phyloP scores from a whole-genome alignment of 805 yeast species.

The Ogataea methanolica region DNA sequence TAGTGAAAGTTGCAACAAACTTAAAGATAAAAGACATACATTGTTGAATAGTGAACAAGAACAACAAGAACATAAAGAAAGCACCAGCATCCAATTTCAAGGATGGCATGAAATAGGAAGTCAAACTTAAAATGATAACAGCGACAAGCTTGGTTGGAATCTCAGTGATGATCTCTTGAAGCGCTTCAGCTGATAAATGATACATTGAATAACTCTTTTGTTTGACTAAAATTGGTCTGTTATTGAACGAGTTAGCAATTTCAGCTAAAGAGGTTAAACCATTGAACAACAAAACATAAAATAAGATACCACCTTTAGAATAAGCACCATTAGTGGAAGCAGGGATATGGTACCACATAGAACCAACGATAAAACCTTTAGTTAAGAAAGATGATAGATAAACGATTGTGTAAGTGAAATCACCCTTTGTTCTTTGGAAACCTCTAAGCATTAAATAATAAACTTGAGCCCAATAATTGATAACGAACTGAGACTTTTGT shows the following conservation, averaged over 20 bases:
- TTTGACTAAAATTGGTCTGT: slow-evolving; percentile 58
- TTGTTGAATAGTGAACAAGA: slow-evolving; percentile 37
- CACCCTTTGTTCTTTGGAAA: slow-evolving; percentile 55
- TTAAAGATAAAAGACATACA: slow-evolving; percentile 52
- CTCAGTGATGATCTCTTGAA: slow-evolving; percentile 57
- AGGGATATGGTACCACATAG: slow-evolving; percentile 51
- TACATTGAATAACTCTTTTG: slow-evolving; percentile 62
- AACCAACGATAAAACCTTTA: slow-evolving; percentile 58
- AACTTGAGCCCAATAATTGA: slow-evolving; percentile 46
- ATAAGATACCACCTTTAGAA: slow-evolving; percentile 58
- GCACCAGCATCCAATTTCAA: slow-evolving; percentile 51
- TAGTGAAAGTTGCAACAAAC: slow-evolving; percentile 47
- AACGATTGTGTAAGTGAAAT: slow-evolving; percentile 51
- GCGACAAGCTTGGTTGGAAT: slow-evolving; percentile 53
- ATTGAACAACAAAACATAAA: slow-evolving; percentile 56
- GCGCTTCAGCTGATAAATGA: slow-evolving; percentile 59
- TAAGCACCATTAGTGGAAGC: slow-evolving; percentile 51
- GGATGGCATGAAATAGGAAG: slow-evolving; percentile 48
- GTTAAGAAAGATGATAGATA: slow-evolving; percentile 49
- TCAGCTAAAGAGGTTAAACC: slow-evolving; percentile 62
- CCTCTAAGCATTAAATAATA: slow-evolving; percentile 52
- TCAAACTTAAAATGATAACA: slow-evolving; percentile 42
- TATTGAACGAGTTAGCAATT: slow-evolving; percentile 54
- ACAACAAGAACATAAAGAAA: slow-evolving; percentile 46
- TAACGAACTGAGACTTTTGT: slow-evolving; percentile 31